Conservation (phyloP, 2,329 filamentous ascomycete genomes). For the Ceratocystiopsis sp. region DNA sequence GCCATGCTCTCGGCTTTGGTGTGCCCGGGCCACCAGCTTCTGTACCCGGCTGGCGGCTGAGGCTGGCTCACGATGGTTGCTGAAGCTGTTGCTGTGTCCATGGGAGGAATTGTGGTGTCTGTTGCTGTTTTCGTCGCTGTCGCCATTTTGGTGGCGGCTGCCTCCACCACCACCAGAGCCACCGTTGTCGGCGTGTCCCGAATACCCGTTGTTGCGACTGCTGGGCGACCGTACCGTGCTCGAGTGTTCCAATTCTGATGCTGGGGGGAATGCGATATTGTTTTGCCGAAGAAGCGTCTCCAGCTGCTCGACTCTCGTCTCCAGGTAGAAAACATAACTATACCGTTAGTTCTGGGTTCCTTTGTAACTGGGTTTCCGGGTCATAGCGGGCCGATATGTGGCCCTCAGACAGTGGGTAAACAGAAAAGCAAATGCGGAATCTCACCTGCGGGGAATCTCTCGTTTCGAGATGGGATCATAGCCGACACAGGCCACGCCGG, state of each 20-base stretch:
- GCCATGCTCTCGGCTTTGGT: slow-evolving; percentile 15
- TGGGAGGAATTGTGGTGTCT: too few relatives aligned
- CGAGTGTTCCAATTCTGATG: slow-evolving; percentile 46
- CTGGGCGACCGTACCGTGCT: slow-evolving; percentile 5
- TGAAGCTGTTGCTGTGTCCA: too few relatives aligned
- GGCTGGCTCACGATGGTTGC: slow-evolving; percentile 24
- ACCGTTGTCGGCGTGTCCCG: too few relatives aligned
- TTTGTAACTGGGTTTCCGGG: background rate
- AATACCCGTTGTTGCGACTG: slow-evolving; percentile 2
- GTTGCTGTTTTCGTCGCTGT: slow-evolving; percentile 15
- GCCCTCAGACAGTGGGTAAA: too few relatives aligned
- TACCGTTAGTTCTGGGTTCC: background rate
- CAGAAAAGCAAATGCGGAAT: too few relatives aligned
- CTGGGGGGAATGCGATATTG: slow-evolving; percentile 53
- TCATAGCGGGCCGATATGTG: too few relatives aligned
- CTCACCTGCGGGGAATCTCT: slow-evolving; percentile 82
- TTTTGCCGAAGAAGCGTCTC: slow-evolving; percentile 57
- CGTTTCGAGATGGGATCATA: slow-evolving; percentile 95
- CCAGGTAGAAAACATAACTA: slow-evolving; percentile 89
- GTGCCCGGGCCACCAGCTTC: slow-evolving; percentile 16
- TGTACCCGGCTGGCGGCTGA: slow-evolving; percentile 37
- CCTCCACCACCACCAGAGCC: background rate
- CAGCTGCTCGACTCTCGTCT: slow-evolving; percentile 69
- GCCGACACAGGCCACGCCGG: slow-evolving; percentile 77
- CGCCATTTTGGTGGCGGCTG: background rate